Conservation (phyloP, 495 filamentous ascomycete genomes). For the Penicillium lividum region DNA sequence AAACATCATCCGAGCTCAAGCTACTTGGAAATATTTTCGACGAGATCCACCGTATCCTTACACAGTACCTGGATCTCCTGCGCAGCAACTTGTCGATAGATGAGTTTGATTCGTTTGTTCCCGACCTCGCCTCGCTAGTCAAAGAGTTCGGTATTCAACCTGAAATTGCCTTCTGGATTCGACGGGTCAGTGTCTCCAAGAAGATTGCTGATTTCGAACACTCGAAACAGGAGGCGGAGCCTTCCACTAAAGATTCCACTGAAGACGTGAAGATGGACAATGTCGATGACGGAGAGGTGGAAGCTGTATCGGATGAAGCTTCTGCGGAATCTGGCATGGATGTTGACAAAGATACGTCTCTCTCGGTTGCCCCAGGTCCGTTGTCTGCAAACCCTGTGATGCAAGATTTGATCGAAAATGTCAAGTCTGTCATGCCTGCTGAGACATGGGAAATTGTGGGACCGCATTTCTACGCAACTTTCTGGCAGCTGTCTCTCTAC, state of each 20-base stretch:
- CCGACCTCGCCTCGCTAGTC: constrained; percentile 70
- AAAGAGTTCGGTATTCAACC: constrained; percentile 79
- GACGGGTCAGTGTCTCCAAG: constrained; percentile 63
- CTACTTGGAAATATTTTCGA: constrained; percentile 83
- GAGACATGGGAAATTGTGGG: constrained; percentile 68
- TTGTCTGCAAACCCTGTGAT: constrained; percentile 72
- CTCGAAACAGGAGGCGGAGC: constrained; percentile 24
- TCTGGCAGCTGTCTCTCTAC: constrained; percentile 85
- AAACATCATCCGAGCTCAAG: constrained; percentile 72
- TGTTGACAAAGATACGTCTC: constrained; percentile 34
- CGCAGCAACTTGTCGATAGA: constrained; percentile 72
- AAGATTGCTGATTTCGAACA: constrained; percentile 53
- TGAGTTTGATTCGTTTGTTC: constrained; percentile 82
- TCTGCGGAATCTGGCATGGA: constrained; percentile 35
- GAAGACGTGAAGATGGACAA: constrained; percentile 38
- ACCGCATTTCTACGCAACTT: constrained; percentile 80
- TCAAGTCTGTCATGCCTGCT: constrained; percentile 61
- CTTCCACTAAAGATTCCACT: constrained; percentile 20
- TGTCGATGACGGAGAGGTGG: constrained; percentile 28
- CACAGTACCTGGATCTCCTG: constrained; percentile 87
- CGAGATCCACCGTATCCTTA: constrained; percentile 79
- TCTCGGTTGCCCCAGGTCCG: constrained; percentile 18
- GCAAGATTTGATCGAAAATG: constrained; percentile 68
- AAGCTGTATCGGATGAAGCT: constrained; percentile 17
- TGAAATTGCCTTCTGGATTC: constrained; percentile 85